phyloP scores from a whole-genome alignment of 768 basidiomycete genomes.

The Arthromyces matolae region DNA sequence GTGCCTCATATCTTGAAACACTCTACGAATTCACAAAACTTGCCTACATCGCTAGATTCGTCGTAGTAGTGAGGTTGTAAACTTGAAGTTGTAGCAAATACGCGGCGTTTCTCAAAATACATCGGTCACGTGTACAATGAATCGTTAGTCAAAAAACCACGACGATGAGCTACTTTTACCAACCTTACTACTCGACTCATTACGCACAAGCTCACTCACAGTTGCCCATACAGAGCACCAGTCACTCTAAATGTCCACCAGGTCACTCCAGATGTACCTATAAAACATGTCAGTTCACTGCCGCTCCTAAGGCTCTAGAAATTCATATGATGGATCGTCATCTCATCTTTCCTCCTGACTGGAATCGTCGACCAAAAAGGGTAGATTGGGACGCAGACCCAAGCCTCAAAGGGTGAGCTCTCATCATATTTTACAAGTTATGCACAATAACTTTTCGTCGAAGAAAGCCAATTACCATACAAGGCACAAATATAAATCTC shows the following conservation, averaged over 20 bases:
- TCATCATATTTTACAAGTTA: conserved; percentile 1
- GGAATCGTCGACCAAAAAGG: conserved; percentile 53
- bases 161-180: too few species aligned
- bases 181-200: conserved; percentile 17
- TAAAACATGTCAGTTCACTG: conserved; percentile 62
- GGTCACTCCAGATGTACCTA: conserved; percentile 61
- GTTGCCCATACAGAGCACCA: conserved; percentile 1
- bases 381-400: conserved; percentile 81
- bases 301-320: conserved; percentile 68
- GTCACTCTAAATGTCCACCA: conserved; percentile 54
- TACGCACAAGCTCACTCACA: conserved; percentile 20
- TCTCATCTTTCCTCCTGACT: conserved; percentile 74
- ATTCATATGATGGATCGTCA: conserved; percentile 90
- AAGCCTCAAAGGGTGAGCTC: conserved; percentile 64
- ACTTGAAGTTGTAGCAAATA: conserved; percentile 15
- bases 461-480: conserved; percentile 71
- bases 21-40: conserved; percentile 11
- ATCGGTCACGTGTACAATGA: conserved; percentile 20
- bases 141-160: neutral
- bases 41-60: conserved; percentile 9
- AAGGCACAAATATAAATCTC: conserved; percentile 73
- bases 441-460: neutral
- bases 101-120: conserved; percentile 14
- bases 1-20: conserved; percentile 15
- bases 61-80: too few species aligned